Evolutionary conservation across 257 asterid species (phyloP).

Genomic region (Nicotiana noctiflora): DNA sequence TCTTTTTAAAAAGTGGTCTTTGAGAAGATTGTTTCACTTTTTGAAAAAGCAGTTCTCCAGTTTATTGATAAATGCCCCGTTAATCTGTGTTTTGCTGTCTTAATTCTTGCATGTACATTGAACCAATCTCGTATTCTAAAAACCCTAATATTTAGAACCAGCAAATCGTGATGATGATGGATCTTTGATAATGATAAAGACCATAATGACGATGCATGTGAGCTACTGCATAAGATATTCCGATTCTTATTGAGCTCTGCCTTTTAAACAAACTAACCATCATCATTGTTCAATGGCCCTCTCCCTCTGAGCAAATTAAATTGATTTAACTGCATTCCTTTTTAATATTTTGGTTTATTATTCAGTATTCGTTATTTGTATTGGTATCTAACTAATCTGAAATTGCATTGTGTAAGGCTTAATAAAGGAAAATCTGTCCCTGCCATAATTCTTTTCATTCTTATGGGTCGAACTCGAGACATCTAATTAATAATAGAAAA

Average conservation of each 20-base stretch:
- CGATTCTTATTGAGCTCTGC: not conserved
- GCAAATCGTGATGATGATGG: not conserved
- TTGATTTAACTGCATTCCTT: too few species aligned
- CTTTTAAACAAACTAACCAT: not conserved
- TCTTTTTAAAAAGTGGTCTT: too few species aligned
- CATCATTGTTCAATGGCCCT: slow-evolving; percentile 5
- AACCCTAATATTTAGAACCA: not conserved
- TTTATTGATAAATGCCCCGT: not conserved
- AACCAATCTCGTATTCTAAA: not conserved
- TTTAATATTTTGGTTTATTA: too few species aligned
- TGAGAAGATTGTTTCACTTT: too few species aligned
- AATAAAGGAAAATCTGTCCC: too few species aligned
- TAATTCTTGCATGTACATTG: slow-evolving; percentile 5
- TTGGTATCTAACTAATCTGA: too few species aligned
- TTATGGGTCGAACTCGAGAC: too few species aligned
- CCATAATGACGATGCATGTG: slow-evolving; percentile 14
- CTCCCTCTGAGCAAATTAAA: too few species aligned
- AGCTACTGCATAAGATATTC: not conserved
- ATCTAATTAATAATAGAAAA: too few species aligned
- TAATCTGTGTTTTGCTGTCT: not conserved
- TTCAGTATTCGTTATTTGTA: too few species aligned
- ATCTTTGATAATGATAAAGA: not conserved
- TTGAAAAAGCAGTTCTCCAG: not conserved
- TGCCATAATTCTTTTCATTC: too few species aligned
- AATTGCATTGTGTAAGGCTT: too few species aligned